Percentiles rank a stretch among this genome's conserved stretches.
Evolutionary conservation across 1,284 basidiomycete species (phyloP).

Genomic region (Trichosporon sp.): DNA sequence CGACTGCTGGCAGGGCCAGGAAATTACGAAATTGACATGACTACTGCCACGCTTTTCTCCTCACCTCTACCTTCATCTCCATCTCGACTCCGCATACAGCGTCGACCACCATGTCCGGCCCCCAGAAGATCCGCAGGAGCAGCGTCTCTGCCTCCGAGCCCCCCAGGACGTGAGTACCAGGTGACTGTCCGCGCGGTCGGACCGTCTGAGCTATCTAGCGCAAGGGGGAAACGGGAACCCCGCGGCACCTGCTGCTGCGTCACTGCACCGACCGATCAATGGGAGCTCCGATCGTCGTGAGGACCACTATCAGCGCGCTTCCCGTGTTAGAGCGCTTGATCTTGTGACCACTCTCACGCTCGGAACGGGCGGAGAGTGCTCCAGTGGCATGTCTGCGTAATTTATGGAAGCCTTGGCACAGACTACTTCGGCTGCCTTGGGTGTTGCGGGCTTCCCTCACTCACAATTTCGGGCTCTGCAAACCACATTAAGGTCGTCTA

Average conservation of each 20-base stretch:
- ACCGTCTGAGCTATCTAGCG: slow-evolving; percentile 14
- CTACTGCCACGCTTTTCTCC: not conserved
- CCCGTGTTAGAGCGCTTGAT: not conserved
- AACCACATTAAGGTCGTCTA: not conserved
- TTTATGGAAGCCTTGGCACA: not conserved
- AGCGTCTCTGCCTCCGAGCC: slow-evolving; percentile 43
- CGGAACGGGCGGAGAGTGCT: not conserved
- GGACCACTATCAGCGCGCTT: not conserved
- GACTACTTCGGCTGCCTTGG: not conserved
- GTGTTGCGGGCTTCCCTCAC: not conserved
- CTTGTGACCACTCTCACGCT: not conserved
- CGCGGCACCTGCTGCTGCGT: not conserved
- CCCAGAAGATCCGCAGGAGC: slow-evolving; percentile 20
- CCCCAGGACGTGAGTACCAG: slow-evolving; percentile 34
- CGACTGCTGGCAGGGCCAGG: not conserved
- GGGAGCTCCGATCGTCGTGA: not conserved
- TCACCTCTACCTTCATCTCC: not conserved
- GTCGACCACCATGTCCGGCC: slow-evolving; percentile 6
- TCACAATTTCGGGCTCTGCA: not conserved
- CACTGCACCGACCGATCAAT: slow-evolving; percentile 11
- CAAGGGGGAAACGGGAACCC: slow-evolving; percentile 32
- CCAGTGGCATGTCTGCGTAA: not conserved
- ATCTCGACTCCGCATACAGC: not conserved
- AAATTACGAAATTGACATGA: slow-evolving; percentile 3
- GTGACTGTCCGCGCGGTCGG: not conserved